Percentiles rank a stretch among this genome's conserved stretches.
These are phyloP conservation scores for Tylopilus plumbeoviolaceoides DNA, from an alignment of 768 basidiomycete genomes.

Conservation along the genomic window DNA sequence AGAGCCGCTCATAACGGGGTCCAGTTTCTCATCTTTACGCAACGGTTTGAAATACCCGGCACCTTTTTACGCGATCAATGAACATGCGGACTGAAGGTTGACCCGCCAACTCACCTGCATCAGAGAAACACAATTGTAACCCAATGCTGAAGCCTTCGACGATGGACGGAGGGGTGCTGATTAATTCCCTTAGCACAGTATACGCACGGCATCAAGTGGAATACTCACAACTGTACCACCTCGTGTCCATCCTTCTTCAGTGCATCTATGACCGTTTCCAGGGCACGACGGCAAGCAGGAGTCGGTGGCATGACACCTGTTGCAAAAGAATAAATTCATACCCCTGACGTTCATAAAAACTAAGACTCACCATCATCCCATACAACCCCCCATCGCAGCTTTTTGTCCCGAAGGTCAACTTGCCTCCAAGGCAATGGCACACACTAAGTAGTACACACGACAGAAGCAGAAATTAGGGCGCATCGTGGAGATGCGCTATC, in stretches of 20 bases:
- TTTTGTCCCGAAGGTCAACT: constrained; percentile 30
- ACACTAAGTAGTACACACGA: constrained; percentile 27
- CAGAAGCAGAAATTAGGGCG: not conserved
- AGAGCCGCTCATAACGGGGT: constrained; percentile 26
- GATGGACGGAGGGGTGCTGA: constrained; percentile 44
- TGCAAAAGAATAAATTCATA: not conserved
- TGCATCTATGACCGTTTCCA: constrained; percentile 32
- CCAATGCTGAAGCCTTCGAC: constrained; percentile 48
- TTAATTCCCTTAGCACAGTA: not conserved
- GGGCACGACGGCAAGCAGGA: constrained; percentile 39
- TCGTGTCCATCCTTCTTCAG: constrained; percentile 37
- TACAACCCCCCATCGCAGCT: constrained; percentile 38
- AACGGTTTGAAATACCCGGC: constrained; percentile 37
- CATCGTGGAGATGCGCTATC: not conserved
- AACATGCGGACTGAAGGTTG: not conserved
- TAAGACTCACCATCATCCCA: constrained; percentile 38
- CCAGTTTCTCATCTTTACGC: constrained; percentile 34
- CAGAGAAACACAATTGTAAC: constrained; percentile 53
- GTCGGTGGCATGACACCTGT: constrained; percentile 36
- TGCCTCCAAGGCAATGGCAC: constrained; percentile 41
- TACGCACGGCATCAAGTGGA: not conserved
- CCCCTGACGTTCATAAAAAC: not conserved
- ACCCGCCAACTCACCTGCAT: constrained; percentile 41
- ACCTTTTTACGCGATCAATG: constrained; percentile 30
- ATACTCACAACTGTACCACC: constrained; percentile 36